Evolutionary conservation across 164 flowering plant genomes (phyloP), one percentile per base, ranked within the genome.

Genomic region (Vitis amurensis): DNA sequence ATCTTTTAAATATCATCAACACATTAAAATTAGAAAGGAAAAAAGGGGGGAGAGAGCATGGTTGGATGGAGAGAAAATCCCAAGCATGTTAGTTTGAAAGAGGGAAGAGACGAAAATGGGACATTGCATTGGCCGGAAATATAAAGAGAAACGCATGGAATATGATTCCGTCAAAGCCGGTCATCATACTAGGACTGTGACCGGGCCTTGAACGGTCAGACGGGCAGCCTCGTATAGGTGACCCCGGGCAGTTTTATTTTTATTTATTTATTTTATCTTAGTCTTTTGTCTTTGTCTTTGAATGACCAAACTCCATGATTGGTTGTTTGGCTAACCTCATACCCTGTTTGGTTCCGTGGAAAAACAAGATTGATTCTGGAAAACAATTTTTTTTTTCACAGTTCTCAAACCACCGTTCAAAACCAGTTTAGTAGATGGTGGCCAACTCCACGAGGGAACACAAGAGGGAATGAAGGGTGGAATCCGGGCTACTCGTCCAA

Each of bases 111-210:
- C 70, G 58, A 55, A 66, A 55, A 48, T 47, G 44, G 44, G 44
- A 2, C 44, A 37, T 37, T 37, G 44, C 0, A 37, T 37, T 37
- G 44, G 65, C 67, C 70, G 62, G 70, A 52, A 52, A 23, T 9
- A 51, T 37, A 37, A 37, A 15, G 23, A 58, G 7, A 4, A 62
- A 49, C 4, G 2, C 19, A 50, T 65, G 62, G 78, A 70, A 64
- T 66, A 66, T 72, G 74, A 72, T 72, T 72, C 74, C 69, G 58
- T 65, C 29, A 3, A 64, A 51, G 64, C 74, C 69, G 58, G 59
- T 70, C 63, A 55, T 37, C 44, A 37, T 37, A 37, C 44, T 6
- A 37, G 44, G 44, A 37, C 44, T 37, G 44, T 37, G 44, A 37
- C 44, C 44, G 7, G 44, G 44, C 44, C 4, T 37, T 37, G 44